These are phyloP conservation scores for Penicillium fuscoglaucum DNA, from an alignment of 2,329 filamentous ascomycete species.

Conservation along the genomic window DNA sequence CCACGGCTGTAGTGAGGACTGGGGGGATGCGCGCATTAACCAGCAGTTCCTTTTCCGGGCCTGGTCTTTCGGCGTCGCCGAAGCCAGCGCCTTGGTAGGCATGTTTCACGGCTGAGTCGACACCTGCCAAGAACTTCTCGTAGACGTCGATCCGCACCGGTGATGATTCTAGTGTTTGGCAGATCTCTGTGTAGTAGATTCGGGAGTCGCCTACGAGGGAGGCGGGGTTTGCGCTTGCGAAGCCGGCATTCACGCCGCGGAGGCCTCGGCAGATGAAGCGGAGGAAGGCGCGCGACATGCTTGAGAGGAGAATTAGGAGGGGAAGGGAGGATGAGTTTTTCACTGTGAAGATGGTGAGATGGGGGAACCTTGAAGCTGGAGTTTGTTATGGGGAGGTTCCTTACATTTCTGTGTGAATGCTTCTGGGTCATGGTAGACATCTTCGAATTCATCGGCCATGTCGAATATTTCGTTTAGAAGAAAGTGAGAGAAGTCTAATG, in stretches of 20 bases:
- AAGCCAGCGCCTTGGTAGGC: conserved; percentile 54
- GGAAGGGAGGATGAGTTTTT: conserved; percentile 43
- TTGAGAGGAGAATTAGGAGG: conserved; percentile 66
- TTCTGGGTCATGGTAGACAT: conserved; percentile 34
- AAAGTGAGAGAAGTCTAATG: conserved; percentile 63
- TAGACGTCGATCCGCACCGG: conserved; percentile 63
- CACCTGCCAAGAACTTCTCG: conserved; percentile 63
- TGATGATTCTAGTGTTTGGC: conserved; percentile 53
- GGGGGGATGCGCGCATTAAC: conserved; percentile 54
- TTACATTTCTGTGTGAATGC: conserved; percentile 41
- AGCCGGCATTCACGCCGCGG: conserved; percentile 53
- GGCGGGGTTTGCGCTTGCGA: conserved; percentile 41
- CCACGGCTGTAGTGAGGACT: conserved; percentile 51
- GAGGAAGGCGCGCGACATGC: conserved; percentile 71
- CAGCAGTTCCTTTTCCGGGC: conserved; percentile 55
- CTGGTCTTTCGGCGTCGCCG: conserved; percentile 47
- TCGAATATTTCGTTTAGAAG: conserved; percentile 56
- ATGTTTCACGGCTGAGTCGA: conserved; percentile 65
- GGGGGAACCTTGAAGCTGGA: not conserved
- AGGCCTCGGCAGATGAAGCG: conserved; percentile 67
- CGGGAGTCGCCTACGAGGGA: conserved; percentile 40
- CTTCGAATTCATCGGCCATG: conserved; percentile 43
- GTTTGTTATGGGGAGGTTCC: not conserved
- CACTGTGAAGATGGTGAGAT: conserved; percentile 23
- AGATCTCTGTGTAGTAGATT: conserved; percentile 54